Evolutionary conservation across 176 grass and related monocot genomes (phyloP).

Genomic region (Areca catechu): DNA sequence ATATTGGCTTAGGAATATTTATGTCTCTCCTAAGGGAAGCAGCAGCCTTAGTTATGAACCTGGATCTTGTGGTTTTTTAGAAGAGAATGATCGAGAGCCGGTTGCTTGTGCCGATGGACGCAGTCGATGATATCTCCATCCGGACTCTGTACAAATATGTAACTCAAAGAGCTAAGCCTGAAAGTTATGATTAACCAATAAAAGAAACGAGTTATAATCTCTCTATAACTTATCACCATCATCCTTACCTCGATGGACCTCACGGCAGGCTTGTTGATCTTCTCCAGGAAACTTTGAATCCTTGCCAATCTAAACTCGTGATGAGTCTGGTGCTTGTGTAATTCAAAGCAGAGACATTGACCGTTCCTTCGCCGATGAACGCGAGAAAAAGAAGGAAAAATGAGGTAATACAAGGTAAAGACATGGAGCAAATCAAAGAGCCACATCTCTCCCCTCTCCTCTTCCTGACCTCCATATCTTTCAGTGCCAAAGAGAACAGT

Average conservation of each 20-base stretch:
- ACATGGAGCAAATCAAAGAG: conserved; percentile 8
- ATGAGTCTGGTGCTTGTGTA: neutral
- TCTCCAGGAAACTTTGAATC: conserved; percentile 50
- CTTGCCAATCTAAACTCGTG: conserved; percentile 39
- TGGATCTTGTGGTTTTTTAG: conserved; percentile 71
- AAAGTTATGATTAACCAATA: too few relatives aligned
- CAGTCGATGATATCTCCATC: conserved; percentile 94
- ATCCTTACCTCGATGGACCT: conserved; percentile 46
- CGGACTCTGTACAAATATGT: conserved; percentile 24
- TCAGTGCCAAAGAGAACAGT: conserved; percentile 17
- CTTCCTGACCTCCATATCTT: conserved; percentile 23
- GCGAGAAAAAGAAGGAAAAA: conserved; percentile 22
- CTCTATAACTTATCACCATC: too few relatives aligned
- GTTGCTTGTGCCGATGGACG: conserved; percentile 56
- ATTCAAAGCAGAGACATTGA: conserved; percentile 7
- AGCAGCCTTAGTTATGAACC: neutral
- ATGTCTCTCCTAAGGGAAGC: too few relatives aligned
- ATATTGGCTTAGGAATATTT: too few relatives aligned
- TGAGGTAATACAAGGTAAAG: conserved; percentile 4
- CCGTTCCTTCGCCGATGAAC: neutral
- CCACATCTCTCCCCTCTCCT: conserved; percentile 7
- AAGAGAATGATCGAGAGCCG: conserved; percentile 59
- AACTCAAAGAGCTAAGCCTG: too few relatives aligned
- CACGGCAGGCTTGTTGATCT: conserved; percentile 50
- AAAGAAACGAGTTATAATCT: too few relatives aligned